These are phyloP conservation scores for Yarrowia sp. DNA, from an alignment of 805 yeast species.

Conservation along the genomic window DNA sequence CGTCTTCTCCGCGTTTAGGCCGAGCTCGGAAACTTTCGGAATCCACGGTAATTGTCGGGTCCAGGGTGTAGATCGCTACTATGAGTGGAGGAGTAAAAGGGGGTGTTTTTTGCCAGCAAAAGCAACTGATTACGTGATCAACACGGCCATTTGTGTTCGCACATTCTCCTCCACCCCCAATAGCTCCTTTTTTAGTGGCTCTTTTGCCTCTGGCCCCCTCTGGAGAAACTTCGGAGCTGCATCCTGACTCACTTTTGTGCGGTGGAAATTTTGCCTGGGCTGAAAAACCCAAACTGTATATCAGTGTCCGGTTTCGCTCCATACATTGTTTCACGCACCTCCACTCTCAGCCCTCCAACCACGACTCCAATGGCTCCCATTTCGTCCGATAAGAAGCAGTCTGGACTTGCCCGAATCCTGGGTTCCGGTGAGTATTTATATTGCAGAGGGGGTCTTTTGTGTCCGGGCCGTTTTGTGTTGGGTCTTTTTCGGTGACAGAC, in stretches of 20 bases:
- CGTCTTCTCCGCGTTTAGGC: not conserved
- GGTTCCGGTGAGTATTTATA: slow-evolving; percentile 59
- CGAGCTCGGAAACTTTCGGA: slow-evolving; percentile 20
- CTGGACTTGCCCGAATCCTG: slow-evolving; percentile 83
- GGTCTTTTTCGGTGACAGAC: too few species aligned
- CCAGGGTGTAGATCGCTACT: not conserved
- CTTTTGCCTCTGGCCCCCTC: not conserved
- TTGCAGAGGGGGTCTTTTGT: not conserved
- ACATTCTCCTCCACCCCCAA: too few species aligned
- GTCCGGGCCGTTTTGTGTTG: too few species aligned
- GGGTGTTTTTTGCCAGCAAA: too few species aligned
- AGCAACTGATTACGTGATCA: too few species aligned
- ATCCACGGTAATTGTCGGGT: slow-evolving; percentile 10
- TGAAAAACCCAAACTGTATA: slow-evolving; percentile 19
- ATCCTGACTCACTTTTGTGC: slow-evolving; percentile 27
- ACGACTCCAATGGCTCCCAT: slow-evolving; percentile 31
- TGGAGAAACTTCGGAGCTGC: slow-evolving; percentile 27
- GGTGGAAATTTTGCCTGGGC: not conserved
- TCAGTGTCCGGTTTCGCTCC: slow-evolving; percentile 2
- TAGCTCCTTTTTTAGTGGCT: too few species aligned
- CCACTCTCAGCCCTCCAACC: not conserved
- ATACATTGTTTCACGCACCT: not conserved
- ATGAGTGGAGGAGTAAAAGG: not conserved
- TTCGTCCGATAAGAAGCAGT: slow-evolving; percentile 65
- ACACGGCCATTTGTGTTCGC: too few species aligned